Base-by-base conservation (phyloP, 2,329 filamentous ascomycete genomes). In the Penicillium sp. region DNA sequence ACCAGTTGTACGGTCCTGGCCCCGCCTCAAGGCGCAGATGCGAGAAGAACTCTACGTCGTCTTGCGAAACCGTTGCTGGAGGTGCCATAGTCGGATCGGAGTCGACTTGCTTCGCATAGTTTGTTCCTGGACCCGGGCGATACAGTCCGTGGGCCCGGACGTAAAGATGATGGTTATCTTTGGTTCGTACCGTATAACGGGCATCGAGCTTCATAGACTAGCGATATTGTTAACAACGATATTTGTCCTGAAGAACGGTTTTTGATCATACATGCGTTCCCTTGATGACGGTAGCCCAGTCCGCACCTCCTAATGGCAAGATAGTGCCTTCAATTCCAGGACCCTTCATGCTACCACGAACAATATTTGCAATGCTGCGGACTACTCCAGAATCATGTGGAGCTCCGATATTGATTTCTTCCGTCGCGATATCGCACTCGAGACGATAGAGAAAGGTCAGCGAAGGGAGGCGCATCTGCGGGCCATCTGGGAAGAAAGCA, bases 131-230 rank as follows among this genome's bases (percentile, higher is more conserved):
- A 1, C 58, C 63, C 0, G 59, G 60, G 4, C 61, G 55, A 24
- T 65, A 66, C 3, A 66, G 56, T 2, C 62, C 62, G 20, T 65
- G 62, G 3, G 61, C 63, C 7, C 60, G 62, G 17, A 65, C 54
- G 34, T 62, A 65, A 26, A 66, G 51, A 30, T 64, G 49, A 20
- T 58, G 52, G 10, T 49, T 50, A 29, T 65, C 62, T 4, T 29
- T 51, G 2, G 63, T 66, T 32, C 56, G 57, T 3, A 58, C 50
- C 0, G 62, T 62, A 24, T 63, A 66, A 4, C 59, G 58, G 10
- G 56, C 58, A 39, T 64, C 56, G 3, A 67, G 56, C 2, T 51
- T 59, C 55, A 63, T 66, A 9, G 63, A 62, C 56, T 64, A 10
- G 27, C n/a, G 36, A 26, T 20, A 46, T 12, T 23, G n/a, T 13